phyloP scores from a whole-genome alignment of 2,329 filamentous ascomycete species.

The Aspergillus fischeri region DNA sequence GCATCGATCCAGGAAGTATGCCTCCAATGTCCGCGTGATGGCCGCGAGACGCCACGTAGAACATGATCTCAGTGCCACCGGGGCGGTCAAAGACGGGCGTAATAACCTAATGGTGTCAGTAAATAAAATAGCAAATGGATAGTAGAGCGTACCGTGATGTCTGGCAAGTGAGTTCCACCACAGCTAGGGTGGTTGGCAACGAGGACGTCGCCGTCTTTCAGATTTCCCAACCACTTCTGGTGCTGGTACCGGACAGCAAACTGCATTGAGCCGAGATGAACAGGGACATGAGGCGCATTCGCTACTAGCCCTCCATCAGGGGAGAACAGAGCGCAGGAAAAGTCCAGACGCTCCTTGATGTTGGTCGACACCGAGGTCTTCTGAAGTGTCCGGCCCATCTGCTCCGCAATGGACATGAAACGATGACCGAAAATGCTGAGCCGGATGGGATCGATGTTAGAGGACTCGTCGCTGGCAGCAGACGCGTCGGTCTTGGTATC shows the following conservation, averaged over 20 bases:
- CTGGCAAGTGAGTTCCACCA: conserved; percentile 77
- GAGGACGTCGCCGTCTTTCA: conserved; percentile 75
- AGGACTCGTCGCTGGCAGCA: conserved; percentile 12
- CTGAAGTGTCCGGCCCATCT: conserved; percentile 56
- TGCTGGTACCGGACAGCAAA: conserved; percentile 76
- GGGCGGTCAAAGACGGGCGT: conserved; percentile 68
- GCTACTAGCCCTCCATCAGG: conserved; percentile 67
- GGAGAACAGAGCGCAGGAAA: conserved; percentile 78
- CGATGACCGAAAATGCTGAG: conserved; percentile 54
- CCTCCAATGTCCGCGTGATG: conserved; percentile 84
- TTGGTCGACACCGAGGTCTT: conserved; percentile 59
- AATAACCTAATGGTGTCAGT: conserved; percentile 45
- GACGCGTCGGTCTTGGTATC: conserved; percentile 37
- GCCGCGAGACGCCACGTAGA: conserved; percentile 75
- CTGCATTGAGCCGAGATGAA: conserved; percentile 81
- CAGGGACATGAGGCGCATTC: conserved; percentile 69
- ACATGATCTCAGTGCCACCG: conserved; percentile 66
- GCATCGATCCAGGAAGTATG: conserved; percentile 78
- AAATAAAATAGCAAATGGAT: neutral
- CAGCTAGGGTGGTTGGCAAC: conserved; percentile 82
- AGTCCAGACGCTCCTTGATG: conserved; percentile 82
- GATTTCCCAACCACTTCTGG: conserved; percentile 72
- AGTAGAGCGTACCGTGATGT: conserved; percentile 61
- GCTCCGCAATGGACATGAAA: conserved; percentile 58
- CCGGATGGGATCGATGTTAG: conserved; percentile 47